Conservation (phyloP, 805 yeast genomes). For the Yamadazyma akitaensis region DNA sequence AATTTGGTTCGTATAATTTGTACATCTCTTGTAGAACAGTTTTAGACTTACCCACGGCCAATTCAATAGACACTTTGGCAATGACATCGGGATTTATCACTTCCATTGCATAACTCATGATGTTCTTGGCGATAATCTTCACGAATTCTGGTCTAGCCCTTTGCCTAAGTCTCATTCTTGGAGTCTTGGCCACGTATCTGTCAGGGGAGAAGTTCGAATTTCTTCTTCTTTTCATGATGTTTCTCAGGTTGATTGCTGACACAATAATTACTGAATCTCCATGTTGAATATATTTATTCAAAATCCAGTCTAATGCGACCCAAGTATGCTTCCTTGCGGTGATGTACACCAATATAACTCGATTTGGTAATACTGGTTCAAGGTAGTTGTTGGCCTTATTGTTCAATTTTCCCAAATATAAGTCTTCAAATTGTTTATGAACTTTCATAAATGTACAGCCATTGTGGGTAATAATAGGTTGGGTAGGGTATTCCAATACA, state of each 20-base stretch:
- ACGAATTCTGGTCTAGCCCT: conserved; percentile 47
- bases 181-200: conserved; percentile 20
- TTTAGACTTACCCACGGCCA: conserved; percentile 57
- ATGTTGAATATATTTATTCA: conserved; percentile 50
- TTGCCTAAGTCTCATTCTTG: conserved; percentile 31
- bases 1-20: conserved; percentile 56
- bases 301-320: conserved; percentile 75
- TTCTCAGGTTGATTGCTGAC: conserved; percentile 42
- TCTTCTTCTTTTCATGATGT: conserved; percentile 9
- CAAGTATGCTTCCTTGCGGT: conserved; percentile 76
- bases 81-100: conserved; percentile 45
- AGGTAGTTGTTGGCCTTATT: conserved; percentile 13
- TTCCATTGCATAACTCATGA: conserved; percentile 51
- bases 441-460: conserved; percentile 45
- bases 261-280: conserved; percentile 68
- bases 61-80: conserved; percentile 54
- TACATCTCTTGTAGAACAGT: conserved; percentile 58
- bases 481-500: conserved; percentile 32
- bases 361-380: conserved; percentile 44
- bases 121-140: conserved; percentile 42
- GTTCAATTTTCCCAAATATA: conserved; percentile 39
- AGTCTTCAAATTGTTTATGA: conserved; percentile 46
- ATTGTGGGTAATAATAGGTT: conserved; percentile 38
- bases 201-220: conserved; percentile 12
- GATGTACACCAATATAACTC: conserved; percentile 61